A percentile compares a stretch with the other conserved stretches of the same genome.
Conservation (phyloP, 331 rosid species). For the Spiraea crenata region DNA sequence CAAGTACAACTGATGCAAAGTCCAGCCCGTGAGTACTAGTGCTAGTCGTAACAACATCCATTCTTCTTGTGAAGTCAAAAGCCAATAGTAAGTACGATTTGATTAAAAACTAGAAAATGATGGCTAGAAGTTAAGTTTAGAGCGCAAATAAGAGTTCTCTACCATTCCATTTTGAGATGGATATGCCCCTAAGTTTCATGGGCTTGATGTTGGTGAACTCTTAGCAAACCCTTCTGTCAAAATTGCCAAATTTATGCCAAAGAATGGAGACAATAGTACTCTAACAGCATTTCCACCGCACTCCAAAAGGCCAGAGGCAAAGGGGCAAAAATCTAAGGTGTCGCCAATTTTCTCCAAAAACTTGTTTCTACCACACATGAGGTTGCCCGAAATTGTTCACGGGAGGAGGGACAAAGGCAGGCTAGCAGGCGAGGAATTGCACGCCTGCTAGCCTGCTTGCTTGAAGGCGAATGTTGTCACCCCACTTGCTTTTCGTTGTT, state of each 20-base stretch:
- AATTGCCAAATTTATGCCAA: neutral
- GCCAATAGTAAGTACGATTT: neutral
- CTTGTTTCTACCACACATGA: too few species aligned
- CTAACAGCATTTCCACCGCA: too few species aligned
- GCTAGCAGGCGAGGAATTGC: too few species aligned
- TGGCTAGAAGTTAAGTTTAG: neutral
- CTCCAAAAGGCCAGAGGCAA: too few species aligned
- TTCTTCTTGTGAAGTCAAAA: slow-evolving; percentile 1
- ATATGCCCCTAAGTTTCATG: neutral
- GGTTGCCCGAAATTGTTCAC: too few species aligned
- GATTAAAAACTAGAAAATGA: neutral
- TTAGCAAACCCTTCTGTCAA: slow-evolving; percentile 8
- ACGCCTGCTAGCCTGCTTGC: too few species aligned
- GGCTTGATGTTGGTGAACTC: neutral
- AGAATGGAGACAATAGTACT: slow-evolving; percentile 12
- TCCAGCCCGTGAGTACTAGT: neutral
- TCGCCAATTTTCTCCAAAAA: too few species aligned
- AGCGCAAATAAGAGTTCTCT: neutral
- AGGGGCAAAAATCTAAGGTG: too few species aligned
- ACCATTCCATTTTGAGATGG: neutral
- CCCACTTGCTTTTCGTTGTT: too few species aligned
- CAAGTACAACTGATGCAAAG: neutral
- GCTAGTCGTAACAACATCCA: neutral
- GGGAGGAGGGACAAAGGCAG: too few species aligned
- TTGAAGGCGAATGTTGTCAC: too few species aligned